A percentile compares a stretch with the other conserved stretches of the same genome.
phyloP scores from a whole-genome alignment of 805 yeast genomes.

The Helenozyma baotianmanensis region DNA sequence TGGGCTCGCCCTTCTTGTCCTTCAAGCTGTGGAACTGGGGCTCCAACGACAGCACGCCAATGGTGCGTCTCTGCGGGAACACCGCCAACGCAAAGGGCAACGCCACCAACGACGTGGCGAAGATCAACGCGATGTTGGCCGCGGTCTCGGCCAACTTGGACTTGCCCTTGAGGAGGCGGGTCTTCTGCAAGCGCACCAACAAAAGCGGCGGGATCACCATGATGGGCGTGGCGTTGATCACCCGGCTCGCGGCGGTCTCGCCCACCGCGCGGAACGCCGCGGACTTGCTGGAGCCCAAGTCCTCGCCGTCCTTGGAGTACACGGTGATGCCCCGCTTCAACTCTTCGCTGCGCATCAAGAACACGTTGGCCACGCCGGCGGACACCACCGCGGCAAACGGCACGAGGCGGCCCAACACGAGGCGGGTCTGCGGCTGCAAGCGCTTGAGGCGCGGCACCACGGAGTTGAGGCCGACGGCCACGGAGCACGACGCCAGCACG shows the following conservation, averaged over 20 bases:
- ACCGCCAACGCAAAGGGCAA: constrained; percentile 94
- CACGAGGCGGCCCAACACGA: constrained; percentile 77
- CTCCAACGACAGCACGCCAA: constrained; percentile 61
- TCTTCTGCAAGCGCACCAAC: constrained; percentile 71
- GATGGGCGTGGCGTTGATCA: constrained; percentile 93
- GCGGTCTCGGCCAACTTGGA: constrained; percentile 59
- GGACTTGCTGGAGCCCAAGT: constrained; percentile 62
- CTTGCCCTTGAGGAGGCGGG: constrained; percentile 58
- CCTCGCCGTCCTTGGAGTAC: constrained; percentile 57
- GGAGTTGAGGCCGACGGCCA: constrained; percentile 88
- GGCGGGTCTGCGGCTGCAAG: constrained; percentile 63
- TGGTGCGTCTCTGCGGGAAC: constrained; percentile 82
- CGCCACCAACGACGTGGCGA: constrained; percentile 78
- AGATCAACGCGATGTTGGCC: constrained; percentile 82
- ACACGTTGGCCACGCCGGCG: constrained; percentile 96
- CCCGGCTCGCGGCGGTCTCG: constrained; percentile 93
- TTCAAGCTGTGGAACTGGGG: constrained; percentile 54
- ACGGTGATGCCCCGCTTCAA: constrained; percentile 79
- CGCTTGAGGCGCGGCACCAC: constrained; percentile 79
- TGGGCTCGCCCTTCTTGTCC: constrained; percentile 54
- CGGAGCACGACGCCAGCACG: constrained; percentile 91
- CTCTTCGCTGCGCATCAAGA: constrained; percentile 94
- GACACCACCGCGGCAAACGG: constrained; percentile 99
- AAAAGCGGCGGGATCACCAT: constrained; percentile 95
- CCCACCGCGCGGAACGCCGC: constrained; percentile 95